Percentiles rank a stretch among this genome's conserved stretches.
Evolutionary conservation across 768 basidiomycete species (phyloP).

Genomic region (Trametopsis cervina): DNA sequence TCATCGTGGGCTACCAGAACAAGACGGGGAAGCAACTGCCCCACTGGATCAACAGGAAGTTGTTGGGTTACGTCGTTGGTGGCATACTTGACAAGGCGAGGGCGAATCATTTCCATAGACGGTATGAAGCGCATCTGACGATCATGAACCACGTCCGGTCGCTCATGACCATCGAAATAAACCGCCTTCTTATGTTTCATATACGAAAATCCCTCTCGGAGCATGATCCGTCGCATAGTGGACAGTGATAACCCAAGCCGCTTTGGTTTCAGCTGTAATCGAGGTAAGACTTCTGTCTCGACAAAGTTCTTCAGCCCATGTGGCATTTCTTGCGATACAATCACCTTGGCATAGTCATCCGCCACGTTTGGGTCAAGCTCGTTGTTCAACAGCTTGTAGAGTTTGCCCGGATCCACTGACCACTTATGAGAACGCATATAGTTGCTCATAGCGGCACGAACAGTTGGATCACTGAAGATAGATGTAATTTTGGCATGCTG

Average conservation of each 20-base stretch:
- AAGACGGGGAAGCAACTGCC: conserved; percentile 14
- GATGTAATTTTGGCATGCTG: conserved; percentile 13
- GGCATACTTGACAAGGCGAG: conserved; percentile 9
- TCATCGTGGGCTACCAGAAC: conserved; percentile 29
- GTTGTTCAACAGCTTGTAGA: conserved; percentile 5
- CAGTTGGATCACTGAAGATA: conserved; percentile 12
- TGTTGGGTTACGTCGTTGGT: conserved; percentile 13
- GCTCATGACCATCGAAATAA: conserved; percentile 18
- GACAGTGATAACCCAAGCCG: conserved; percentile 24
- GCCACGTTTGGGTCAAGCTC: conserved; percentile 12
- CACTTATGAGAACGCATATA: conserved; percentile 18
- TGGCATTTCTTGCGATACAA: conserved; percentile 14
- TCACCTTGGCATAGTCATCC: conserved; percentile 1
- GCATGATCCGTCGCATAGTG: conserved; percentile 28
- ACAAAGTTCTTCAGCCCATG: conserved; percentile 14
- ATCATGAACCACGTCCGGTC: conserved; percentile 16
- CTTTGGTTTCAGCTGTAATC: conserved; percentile 10
- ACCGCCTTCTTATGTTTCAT: conserved; percentile 8
- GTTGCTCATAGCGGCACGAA: conserved; percentile 8
- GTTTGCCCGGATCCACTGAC: conserved; percentile 13
- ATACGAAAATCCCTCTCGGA: conserved; percentile 14
- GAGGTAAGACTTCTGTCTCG: conserved; percentile 11
- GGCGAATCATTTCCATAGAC: background rate
- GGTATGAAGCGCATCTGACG: conserved; percentile 11
- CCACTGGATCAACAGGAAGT: conserved; percentile 1